Base-by-base conservation (phyloP, 352 stramenopile genomes). In the Globisporangium middletonii region DNA sequence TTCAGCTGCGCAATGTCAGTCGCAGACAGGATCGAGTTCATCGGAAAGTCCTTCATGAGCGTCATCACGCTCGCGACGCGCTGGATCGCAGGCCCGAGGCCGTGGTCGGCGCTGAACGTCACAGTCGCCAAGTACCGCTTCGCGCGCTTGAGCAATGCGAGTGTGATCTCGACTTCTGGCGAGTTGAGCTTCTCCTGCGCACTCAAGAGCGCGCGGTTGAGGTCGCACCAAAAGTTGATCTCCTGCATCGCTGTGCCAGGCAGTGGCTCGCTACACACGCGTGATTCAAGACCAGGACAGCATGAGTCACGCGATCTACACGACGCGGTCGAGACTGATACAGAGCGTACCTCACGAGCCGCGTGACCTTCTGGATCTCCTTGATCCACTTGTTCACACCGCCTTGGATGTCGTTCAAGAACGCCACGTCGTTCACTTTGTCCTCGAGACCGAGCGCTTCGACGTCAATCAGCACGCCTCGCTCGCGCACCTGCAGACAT, bases 371-470 rank as follows among this genome's bases (percentile, higher is more conserved):
- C 62, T 97, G 92, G 47, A 98, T 97, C 64, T 98, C 93, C 64
- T 95, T 97, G 61, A 97, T 95, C 93, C 93, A 98, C 53, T 92
- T 90, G 71, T 94, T 96, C n/a, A 97, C 89, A 35, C 85, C 82
- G 41, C 73, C 83, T 60, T 95, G 86, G 23, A 95, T 92, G 12
- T 87, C 82, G 60, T 95, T 95, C 4, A 95, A 60, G 59, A 94
- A 95, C 0, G 71, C 66, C n/a, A 86, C 71, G 60, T 95, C 86
- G 50, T 89, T 77, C 44, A 95, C 72, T 45, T 91, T 89, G 6
- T 94, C 83, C 60, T 92, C 79, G 6, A 95, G 57, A 0, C 82
- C 85, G 2, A 95, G 68, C 11, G 79, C 75, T 56, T 94, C 84
- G 37, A 95, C 73, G 65, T 95, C 84, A 28, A 94, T 90, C 28